phyloP scores from a whole-genome alignment of 768 basidiomycete species.

The Gymnopilus junonius region DNA sequence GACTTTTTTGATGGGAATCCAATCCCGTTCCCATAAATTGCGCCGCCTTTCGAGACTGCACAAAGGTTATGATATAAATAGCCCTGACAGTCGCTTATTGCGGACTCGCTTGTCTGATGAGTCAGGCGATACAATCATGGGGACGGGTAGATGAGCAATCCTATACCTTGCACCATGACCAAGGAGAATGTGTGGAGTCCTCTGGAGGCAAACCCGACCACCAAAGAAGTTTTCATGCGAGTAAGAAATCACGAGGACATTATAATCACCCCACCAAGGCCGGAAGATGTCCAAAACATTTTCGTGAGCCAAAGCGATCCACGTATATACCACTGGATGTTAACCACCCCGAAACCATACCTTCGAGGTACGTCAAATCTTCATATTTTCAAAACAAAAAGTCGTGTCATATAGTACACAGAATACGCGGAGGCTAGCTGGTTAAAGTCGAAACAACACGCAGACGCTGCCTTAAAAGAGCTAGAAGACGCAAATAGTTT shows the following conservation, averaged over 20 bases:
- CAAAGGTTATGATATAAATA: not conserved
- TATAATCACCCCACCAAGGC: slow-evolving; percentile 61
- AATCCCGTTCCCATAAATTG: too few relatives aligned
- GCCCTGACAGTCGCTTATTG: not conserved
- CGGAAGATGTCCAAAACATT: slow-evolving; percentile 41
- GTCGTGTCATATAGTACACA: not conserved
- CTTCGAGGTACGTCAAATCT: slow-evolving; percentile 27
- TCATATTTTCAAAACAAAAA: not conserved
- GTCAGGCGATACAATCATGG: not conserved
- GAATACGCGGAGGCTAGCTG: not conserved
- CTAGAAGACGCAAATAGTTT: not conserved
- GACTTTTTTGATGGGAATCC: too few relatives aligned
- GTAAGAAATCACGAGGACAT: slow-evolving; percentile 53
- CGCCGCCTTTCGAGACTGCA: too few relatives aligned
- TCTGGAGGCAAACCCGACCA: slow-evolving; percentile 33
- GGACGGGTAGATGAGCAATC: not conserved
- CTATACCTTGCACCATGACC: not conserved
- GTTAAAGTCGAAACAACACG: not conserved
- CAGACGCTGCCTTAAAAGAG: not conserved
- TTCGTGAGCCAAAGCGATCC: slow-evolving; percentile 51
- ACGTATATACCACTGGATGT: slow-evolving; percentile 47
- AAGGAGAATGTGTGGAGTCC: slow-evolving; percentile 17
- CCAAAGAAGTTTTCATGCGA: slow-evolving; percentile 46
- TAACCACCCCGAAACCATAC: slow-evolving; percentile 60
- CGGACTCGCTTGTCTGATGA: not conserved